A percentile compares a stretch with the other conserved stretches of the same genome.
phyloP scores from a whole-genome alignment of 164 flowering plant genomes.

The Aristolochia californica region DNA sequence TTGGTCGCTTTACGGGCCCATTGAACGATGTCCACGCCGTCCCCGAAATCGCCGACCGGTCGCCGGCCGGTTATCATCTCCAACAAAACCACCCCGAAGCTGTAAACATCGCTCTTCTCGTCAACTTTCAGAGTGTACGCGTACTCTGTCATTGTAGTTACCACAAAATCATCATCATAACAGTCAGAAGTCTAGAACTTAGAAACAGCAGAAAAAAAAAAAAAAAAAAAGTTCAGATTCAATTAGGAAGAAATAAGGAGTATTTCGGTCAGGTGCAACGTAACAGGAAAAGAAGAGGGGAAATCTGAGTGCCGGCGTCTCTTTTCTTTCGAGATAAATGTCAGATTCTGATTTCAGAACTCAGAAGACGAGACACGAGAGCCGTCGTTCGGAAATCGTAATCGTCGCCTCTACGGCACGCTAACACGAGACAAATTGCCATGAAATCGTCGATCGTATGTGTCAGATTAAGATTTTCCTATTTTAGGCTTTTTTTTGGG shows the following conservation, averaged over 20 bases:
- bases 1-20: slow-evolving; percentile 48
- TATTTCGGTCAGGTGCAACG: no score
- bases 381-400: no score
- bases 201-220: no score
- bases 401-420: slow-evolving; percentile 6
- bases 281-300: background rate
- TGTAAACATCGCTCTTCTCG: slow-evolving; percentile 96
- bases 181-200: no score
- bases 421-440: slow-evolving; percentile 2
- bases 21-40: slow-evolving; percentile 96
- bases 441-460: no score
- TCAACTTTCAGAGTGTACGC: slow-evolving; percentile 94
- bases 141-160: slow-evolving; percentile 41
- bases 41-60: slow-evolving; percentile 96
- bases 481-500: background rate
- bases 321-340: background rate
- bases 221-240: no score
- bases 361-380: background rate
- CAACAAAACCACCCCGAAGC: slow-evolving; percentile 86
- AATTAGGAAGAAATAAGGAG: no score
- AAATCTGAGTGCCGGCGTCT: background rate
- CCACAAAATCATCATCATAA: no score
- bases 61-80: slow-evolving; percentile 75
- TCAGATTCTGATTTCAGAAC: slow-evolving; percentile 10
- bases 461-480: no score